Conservation (phyloP, 2,329 filamentous ascomycete species). For the Verruconis gallopava region DNA sequence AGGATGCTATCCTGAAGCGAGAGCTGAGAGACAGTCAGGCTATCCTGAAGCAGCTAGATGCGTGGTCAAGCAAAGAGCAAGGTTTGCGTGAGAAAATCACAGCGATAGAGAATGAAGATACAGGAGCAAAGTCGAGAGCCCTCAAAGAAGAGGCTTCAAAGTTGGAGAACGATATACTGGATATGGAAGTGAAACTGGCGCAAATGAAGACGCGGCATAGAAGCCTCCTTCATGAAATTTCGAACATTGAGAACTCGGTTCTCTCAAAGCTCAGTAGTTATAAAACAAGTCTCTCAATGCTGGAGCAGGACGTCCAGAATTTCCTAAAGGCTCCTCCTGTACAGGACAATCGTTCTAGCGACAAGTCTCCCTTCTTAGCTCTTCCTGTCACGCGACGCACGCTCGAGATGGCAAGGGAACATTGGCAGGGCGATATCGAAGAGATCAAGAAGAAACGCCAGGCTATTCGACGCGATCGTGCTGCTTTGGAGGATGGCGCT, state of each 20-base stretch:
- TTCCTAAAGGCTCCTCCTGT: slow-evolving; percentile 48
- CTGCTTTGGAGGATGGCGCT: slow-evolving; percentile 54
- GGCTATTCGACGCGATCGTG: slow-evolving; percentile 47
- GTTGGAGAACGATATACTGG: slow-evolving; percentile 50
- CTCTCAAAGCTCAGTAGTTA: slow-evolving; percentile 64
- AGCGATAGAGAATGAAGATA: slow-evolving; percentile 37
- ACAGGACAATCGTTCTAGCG: slow-evolving; percentile 6
- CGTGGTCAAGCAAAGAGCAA: slow-evolving; percentile 44
- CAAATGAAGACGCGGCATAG: slow-evolving; percentile 47
- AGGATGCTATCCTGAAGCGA: slow-evolving; percentile 46
- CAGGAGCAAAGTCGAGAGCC: slow-evolving; percentile 41
- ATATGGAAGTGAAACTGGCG: slow-evolving; percentile 51
- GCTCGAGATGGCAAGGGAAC: slow-evolving; percentile 54
- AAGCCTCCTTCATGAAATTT: slow-evolving; percentile 47
- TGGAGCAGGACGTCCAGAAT: slow-evolving; percentile 47
- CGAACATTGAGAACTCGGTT: slow-evolving; percentile 49
- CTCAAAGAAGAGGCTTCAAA: slow-evolving; percentile 38
- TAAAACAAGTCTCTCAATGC: slow-evolving; percentile 50
- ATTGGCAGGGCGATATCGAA: slow-evolving; percentile 53
- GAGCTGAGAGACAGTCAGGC: slow-evolving; percentile 44
- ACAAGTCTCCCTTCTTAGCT: slow-evolving; percentile 39
- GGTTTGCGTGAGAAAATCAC: slow-evolving; percentile 43
- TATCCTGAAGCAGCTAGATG: slow-evolving; percentile 45
- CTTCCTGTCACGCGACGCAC: slow-evolving; percentile 54
- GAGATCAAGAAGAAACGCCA: slow-evolving; percentile 42